Evolutionary conservation across 306 rosid species (phyloP).

Genomic region (Pachyrhizus erosus): DNA sequence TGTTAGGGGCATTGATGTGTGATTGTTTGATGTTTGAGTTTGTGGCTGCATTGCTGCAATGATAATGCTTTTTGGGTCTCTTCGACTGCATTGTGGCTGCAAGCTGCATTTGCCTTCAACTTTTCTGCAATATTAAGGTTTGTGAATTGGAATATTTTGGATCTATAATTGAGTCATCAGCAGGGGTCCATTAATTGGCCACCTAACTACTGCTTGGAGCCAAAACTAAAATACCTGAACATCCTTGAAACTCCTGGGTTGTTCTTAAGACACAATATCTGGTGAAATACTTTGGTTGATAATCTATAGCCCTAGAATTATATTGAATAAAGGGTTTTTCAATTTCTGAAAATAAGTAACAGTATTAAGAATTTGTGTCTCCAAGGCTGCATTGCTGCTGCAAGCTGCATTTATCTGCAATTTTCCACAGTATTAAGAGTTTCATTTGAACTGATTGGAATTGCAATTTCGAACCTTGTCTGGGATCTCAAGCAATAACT

Average conservation of each 20-base stretch:
- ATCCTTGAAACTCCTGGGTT: slow-evolving; percentile 59
- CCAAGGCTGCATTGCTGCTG: too few species aligned
- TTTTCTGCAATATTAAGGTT: not conserved
- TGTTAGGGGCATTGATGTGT: not conserved
- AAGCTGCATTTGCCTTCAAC: not conserved
- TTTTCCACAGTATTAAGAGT: too few species aligned
- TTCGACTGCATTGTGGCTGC: not conserved
- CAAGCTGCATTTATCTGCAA: not conserved
- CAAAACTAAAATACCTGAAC: slow-evolving; percentile 52
- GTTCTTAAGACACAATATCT: slow-evolving; percentile 68
- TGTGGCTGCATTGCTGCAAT: not conserved
- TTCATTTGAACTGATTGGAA: too few species aligned
- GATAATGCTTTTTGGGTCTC: not conserved
- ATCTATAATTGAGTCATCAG: slow-evolving; percentile 52
- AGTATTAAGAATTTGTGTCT: not conserved
- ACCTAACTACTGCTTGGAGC: slow-evolving; percentile 39
- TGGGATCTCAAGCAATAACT: not conserved
- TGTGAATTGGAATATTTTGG: slow-evolving; percentile 23
- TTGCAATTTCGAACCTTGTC: too few species aligned
- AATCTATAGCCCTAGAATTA: not conserved
- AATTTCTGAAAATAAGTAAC: not conserved
- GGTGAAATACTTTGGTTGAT: slow-evolving; percentile 36
- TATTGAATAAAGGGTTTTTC: not conserved
- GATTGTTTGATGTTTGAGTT: not conserved
- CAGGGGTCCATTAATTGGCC: slow-evolving; percentile 7